Evolutionary conservation across 1,139 yeast genomes (phyloP), one percentile per base, ranked within the genome.

Genomic region (Yamadazyma atmosphaerica): DNA sequence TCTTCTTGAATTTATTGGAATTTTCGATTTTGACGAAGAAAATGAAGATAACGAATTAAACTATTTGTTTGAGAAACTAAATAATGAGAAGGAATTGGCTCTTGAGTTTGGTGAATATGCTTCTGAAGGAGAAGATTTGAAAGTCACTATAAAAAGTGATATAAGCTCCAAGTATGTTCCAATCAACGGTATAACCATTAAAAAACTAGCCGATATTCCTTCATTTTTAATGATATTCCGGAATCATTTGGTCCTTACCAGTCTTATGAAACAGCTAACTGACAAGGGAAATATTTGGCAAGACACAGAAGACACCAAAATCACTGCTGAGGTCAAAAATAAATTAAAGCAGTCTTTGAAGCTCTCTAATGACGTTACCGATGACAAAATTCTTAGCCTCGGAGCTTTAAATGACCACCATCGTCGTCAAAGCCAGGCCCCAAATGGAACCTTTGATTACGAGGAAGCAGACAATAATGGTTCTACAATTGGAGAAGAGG

Each of bases 331-430:
- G 9, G 49, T 52, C 4, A 63, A 57, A 37, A 53, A 55, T 32
- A 66, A 58, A 41, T 53, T 71, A 24, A 64, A 63, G 32, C 65
- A 66, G 30, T 56, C 74, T 1, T 55, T 71, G 25, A 65, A 65
- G 40, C 50, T 71, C 17, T 54, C 72, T 1, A 55, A 58, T 29
- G 68, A 66, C 40, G 67, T 64, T 5, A 61, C 71, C 0, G 72
- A 69, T 40, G 74, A 68, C 42, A 74, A 70, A 44, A 52, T 71
- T 10, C 47, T 66, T 32, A 66, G 69, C 5, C 54, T 71, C 30
- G 65, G 55, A 47, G 62, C 68, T 1, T 52, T 66, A 12, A 44
- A 51, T 38, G 45, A 51, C 47, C 46, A 32, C 11, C 26, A 23
- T 23, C 26, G 26, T 23, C 26, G 26, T 8, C 26, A 23, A 23